These are phyloP conservation scores for Auxenochlorella pyrenoidosa DNA, from an alignment of 139 green algal species.

Conservation along the genomic window DNA sequence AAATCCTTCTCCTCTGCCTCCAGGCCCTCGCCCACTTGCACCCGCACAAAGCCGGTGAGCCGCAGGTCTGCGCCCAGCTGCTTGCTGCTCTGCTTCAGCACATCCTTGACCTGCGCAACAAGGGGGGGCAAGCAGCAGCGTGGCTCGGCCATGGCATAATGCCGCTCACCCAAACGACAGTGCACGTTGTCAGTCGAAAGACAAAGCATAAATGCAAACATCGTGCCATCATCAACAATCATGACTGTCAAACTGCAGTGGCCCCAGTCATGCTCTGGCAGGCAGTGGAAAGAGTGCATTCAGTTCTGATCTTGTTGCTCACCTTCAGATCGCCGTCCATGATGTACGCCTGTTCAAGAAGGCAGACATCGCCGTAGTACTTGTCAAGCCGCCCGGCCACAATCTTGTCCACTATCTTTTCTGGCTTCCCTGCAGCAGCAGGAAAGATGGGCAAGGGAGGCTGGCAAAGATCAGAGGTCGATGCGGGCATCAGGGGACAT, in stretches of 20 bases:
- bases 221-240: too few relatives aligned
- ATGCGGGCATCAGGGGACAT: too few relatives aligned
- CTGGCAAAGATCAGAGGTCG: not conserved
- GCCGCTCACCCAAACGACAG: too few relatives aligned
- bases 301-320: not conserved
- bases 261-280: too few relatives aligned
- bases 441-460: too few relatives aligned
- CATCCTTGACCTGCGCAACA: not conserved
- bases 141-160: not conserved
- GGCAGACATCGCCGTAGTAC: slow-evolving; percentile 68
- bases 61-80: slow-evolving; percentile 29
- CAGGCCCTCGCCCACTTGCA: slow-evolving; percentile 70
- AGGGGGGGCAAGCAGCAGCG: not conserved
- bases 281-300: too few relatives aligned
- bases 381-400: slow-evolving; percentile 85
- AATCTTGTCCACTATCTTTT: slow-evolving; percentile 85
- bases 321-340: slow-evolving; percentile 76
- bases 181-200: too few relatives aligned
- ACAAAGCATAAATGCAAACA: too few relatives aligned
- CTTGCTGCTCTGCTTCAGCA: slow-evolving; percentile 35
- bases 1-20: slow-evolving; percentile 64
- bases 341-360: slow-evolving; percentile 85
- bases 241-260: too few relatives aligned
- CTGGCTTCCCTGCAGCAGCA: slow-evolving; percentile 71
- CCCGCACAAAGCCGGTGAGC: slow-evolving; percentile 39